A percentile compares a stretch with the other conserved stretches of the same genome.
These are phyloP conservation scores for Colletotrichum godetiae DNA, from an alignment of 2,329 filamentous ascomycete genomes.

Conservation along the genomic window DNA sequence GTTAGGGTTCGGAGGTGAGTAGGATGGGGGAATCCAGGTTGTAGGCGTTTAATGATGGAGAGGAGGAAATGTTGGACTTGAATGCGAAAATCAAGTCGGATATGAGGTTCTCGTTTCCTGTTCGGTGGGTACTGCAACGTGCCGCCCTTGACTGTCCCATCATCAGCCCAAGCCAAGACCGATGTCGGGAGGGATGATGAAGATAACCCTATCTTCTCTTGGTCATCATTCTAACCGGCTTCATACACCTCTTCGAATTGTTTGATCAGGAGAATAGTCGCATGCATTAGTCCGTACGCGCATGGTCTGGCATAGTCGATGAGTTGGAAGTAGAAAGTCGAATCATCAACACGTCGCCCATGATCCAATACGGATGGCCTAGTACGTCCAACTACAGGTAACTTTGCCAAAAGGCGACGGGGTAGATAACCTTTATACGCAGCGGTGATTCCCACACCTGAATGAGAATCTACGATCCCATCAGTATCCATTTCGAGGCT, in stretches of 20 bases:
- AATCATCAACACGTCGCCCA: neutral
- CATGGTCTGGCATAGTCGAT: neutral
- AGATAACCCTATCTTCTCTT: neutral
- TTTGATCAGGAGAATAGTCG: neutral
- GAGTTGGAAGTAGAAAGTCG: too few species aligned
- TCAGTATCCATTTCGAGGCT: too few species aligned
- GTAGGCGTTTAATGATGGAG: too few species aligned
- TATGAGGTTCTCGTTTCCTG: neutral
- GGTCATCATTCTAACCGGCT: neutral
- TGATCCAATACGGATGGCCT: neutral
- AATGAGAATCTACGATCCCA: too few species aligned
- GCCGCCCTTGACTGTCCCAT: too few species aligned
- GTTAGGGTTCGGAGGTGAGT: neutral
- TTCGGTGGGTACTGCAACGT: too few species aligned
- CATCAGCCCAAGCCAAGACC: neutral
- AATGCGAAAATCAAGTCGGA: neutral
- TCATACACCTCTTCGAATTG: neutral
- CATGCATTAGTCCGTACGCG: neutral
- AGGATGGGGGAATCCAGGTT: neutral
- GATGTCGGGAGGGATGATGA: neutral
- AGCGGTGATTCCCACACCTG: too few species aligned
- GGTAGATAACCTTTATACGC: too few species aligned
- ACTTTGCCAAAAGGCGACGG: too few species aligned
- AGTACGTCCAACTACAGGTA: neutral
- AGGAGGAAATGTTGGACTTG: neutral